Base-by-base conservation (phyloP, 1,284 basidiomycete genomes). In the Papiliotrema fonsecae region DNA sequence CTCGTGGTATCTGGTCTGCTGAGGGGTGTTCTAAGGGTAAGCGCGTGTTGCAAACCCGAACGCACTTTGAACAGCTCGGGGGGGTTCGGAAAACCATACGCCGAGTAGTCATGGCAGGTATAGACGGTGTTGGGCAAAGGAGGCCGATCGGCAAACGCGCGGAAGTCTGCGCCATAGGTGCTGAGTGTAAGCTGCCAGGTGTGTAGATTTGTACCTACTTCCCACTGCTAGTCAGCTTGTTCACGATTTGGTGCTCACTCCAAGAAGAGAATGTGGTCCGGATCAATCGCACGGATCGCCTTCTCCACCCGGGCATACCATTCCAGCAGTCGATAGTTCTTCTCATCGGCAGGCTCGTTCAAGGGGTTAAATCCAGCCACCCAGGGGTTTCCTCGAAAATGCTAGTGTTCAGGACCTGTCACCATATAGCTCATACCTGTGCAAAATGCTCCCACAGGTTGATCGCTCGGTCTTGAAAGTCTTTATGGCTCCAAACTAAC, bases 91-190 rank as follows among this genome's bases (percentile, higher is more conserved):
- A 88, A 88, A 2, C 86, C 86, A 44, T 63, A 65, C 55, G 45
- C 50, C 16, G 77, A 77, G 65, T 86, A 86, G 69, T 87, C 87
- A 62, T 88, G 86, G 55, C 87, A 85, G 16, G 84, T 77, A 65
- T 84, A 88, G 9, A 84, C 83, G 6, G 79, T 78, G 58, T 87
- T 87, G 6, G n/a, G 73, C 67, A 14, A 58, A 32, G 13, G 58
- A 58, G 2, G 26, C n/a, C 24, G 11, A 79, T 83, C 78, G 19
- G 78, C 79, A 64, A 87, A 88, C 57, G 77, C 75, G 16, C 80
- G 80, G 60, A 87, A 86, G 64, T 87, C 86, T 1, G 82, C 80
- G 3, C 84, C 83, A 62, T 82, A 87, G 5, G 84, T 86, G 72
- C 85, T 87, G n/a, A n/a, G n/a, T n/a, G n/a, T n/a, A n/a, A n/a